Conservation (phyloP, 768 basidiomycete genomes). For the Agaricus subrufescens region DNA sequence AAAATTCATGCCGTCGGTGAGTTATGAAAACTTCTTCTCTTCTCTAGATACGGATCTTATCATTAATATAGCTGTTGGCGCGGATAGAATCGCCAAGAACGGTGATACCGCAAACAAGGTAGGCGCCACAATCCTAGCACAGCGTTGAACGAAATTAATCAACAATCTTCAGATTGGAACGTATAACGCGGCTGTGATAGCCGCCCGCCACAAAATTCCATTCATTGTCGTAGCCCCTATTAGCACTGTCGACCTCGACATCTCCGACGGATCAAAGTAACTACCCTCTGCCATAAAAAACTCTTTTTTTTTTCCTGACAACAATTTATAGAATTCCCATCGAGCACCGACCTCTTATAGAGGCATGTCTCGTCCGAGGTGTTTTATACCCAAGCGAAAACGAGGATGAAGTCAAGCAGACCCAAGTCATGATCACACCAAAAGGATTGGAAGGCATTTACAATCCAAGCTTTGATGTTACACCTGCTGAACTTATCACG, state of each 20-base stretch:
- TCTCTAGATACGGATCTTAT: neutral
- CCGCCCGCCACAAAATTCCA: constrained; percentile 80
- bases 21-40: constrained; percentile 15
- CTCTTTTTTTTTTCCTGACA: constrained; percentile 4
- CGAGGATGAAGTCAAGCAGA: constrained; percentile 52
- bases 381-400: constrained; percentile 53
- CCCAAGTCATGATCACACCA: constrained; percentile 83
- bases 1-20: constrained; percentile 76
- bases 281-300: constrained; percentile 19
- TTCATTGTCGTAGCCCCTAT: constrained; percentile 94
- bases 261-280: constrained; percentile 60
- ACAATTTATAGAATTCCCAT: constrained; percentile 65
- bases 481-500: constrained; percentile 89
- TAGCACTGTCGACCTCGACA: constrained; percentile 84
- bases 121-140: constrained; percentile 5
- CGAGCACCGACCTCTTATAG: constrained; percentile 83
- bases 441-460: constrained; percentile 60
- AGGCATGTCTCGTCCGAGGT: constrained; percentile 87
- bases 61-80: constrained; percentile 61
- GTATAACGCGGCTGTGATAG: constrained; percentile 93
- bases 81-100: constrained; percentile 85
- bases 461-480: constrained; percentile 97
- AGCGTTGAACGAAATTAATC: neutral
- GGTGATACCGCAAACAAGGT: constrained; percentile 97
- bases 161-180: constrained; percentile 67